Base-by-base conservation (phyloP, 2,329 filamentous ascomycete genomes). In the Fusarium tjaetaba region DNA sequence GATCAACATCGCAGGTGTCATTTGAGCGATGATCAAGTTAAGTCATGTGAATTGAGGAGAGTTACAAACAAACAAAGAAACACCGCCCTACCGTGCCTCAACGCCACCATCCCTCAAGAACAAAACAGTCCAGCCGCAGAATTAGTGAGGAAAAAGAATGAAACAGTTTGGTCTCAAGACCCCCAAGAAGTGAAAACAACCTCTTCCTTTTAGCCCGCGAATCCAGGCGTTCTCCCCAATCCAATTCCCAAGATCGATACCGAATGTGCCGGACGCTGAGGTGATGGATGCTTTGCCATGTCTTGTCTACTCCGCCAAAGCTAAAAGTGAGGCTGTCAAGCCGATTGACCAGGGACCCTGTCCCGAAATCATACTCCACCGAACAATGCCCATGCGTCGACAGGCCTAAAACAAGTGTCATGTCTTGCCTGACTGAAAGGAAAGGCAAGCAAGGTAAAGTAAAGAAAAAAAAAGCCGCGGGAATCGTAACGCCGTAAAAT, bases 301-400 rank as follows among this genome's bases (percentile, higher is more conserved):
- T 74, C 66, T 74, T 74, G 68, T 70, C 62, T 78, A 78, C 76
- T 78, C 74, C 76, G 51, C 65, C 71, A 73, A 76, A 77, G 72
- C 65, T 48, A 61, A 76, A 76, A 74, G 65, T 74, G 74, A 78
- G 74, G 76, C 68, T 77, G 72, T 77, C 71, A 73, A 74, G 71
- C 68, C 67, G 52, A 75, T 62, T 61, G 70, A 72, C 70, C 66
- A 60, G 70, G 76, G 68, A 69, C 66, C 66, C 70, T 71, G 68
- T 70, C 64, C 66, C 63, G 45, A 68, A 65, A 70, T 77, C 65
- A 66, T 78, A 76, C 76, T 76, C 74, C 76, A 64, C 69, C 65
- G 69, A 76, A 74, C 71, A 73, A 70, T 73, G 65, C 64, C 62
- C 49, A 61, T 65, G 45, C 61, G 53, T 52, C n/a, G 58, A 61